Evolutionary conservation across 306 rosid genomes (phyloP), one percentile per base, ranked within the genome.

Genomic region (Quercus dentata): DNA sequence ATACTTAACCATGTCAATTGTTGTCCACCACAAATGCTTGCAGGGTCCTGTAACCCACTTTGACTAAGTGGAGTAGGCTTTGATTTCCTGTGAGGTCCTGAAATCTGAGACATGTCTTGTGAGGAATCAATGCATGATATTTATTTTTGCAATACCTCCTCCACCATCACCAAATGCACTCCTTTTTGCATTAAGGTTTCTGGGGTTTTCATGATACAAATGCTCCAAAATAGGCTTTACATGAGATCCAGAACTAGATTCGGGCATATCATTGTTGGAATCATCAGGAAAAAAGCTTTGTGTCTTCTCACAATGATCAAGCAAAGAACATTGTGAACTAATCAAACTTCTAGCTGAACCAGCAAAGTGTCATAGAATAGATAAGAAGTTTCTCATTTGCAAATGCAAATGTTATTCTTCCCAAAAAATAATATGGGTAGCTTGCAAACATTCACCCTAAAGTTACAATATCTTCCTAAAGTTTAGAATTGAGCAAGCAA

Each of bases 1-100:
- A 92, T 69, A 76, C 97, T 92, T 78, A 94, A 85, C 86, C 88
- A 76, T n/a, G 91, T 85, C 86, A 94, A 83, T 85, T 94, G 97
- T 75, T 94, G 97, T 69, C 97, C 94, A 74, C 77, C 65, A 52
- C 98, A 95, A 85, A 82, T 76, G 74, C 94, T 94, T 56, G 98
- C 91, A 63, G 97, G 97, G 78, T 92, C 98, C 25, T 73, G 82
- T 84, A 92, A 94, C 41, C 98, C 98, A 86, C 74, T 91, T 88
- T 94, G 98, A 87, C 97, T 92, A 13, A 92, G 90, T 68, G 97
- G 95, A 79, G 98, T 92, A 68, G 78, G 78, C 74, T 79, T 86
- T 59, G 95, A 87, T 83, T 80, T 94, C 79, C 86, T 78, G 69
- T 74, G 90, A 79, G 97, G 94, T 63, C 90, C 94, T 52, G 97